Conservation (phyloP, 805 yeast species). For the Kodamaea restingae region DNA sequence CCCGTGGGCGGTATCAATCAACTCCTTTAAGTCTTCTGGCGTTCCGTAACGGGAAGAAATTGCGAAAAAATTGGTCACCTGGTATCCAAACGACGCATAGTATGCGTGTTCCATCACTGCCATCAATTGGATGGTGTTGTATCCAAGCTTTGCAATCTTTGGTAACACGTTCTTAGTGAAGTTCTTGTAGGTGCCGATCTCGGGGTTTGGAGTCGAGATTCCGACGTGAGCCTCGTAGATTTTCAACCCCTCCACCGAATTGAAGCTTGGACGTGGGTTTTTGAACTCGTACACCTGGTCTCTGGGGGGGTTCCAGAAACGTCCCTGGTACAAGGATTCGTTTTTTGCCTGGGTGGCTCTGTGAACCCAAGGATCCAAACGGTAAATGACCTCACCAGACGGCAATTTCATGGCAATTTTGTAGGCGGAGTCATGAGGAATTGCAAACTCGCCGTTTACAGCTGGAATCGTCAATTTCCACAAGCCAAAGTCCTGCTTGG, state of each 20-base stretch:
- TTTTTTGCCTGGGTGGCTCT: conserved; percentile 74
- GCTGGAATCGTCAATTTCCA: conserved; percentile 64
- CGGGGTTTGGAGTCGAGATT: conserved; percentile 86
- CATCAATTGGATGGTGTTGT: conserved; percentile 92
- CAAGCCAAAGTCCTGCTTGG: conserved; percentile 63
- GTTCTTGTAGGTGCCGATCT: conserved; percentile 78
- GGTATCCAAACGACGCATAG: conserved; percentile 97
- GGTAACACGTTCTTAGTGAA: conserved; percentile 80
- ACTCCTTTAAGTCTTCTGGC: conserved; percentile 89
- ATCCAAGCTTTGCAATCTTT: conserved; percentile 78
- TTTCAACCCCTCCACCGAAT: conserved; percentile 45
- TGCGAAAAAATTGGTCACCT: conserved; percentile 89
- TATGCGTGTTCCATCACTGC: conserved; percentile 99
- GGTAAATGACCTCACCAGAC: conserved; percentile 65
- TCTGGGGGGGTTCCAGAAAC: conserved; percentile 82
- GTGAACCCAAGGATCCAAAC: conserved; percentile 86
- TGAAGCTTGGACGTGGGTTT: conserved; percentile 56
- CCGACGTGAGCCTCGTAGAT: conserved; percentile 97
- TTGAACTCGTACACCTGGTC: conserved; percentile 51
- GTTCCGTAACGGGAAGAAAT: conserved; percentile 87
- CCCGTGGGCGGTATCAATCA: conserved; percentile 88
- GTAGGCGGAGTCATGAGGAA: conserved; percentile 77
- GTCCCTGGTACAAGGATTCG: conserved; percentile 64
- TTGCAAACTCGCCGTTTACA: conserved; percentile 52
- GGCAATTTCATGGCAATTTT: conserved; percentile 64